A percentile compares a stretch with the other conserved stretches of the same genome.
These are phyloP conservation scores for Tricholoma matsutake DNA, from an alignment of 768 basidiomycete genomes.

Conservation along the genomic window DNA sequence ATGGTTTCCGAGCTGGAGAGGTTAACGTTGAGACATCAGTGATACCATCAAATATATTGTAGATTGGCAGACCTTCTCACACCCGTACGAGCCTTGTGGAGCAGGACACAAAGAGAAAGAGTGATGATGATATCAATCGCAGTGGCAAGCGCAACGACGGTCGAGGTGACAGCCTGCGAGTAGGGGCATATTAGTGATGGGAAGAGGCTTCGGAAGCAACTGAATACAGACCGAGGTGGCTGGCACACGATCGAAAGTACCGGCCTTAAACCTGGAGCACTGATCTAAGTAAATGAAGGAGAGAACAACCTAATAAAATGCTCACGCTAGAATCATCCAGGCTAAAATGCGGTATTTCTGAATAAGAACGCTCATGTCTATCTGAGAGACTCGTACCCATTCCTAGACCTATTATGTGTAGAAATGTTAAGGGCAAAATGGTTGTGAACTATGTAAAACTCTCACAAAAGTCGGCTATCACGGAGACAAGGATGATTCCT, in stretches of 20 bases:
- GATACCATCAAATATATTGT: too few relatives aligned
- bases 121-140: too few relatives aligned
- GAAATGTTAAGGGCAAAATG: background rate
- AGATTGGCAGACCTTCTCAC: too few relatives aligned
- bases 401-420: slow-evolving; percentile 22
- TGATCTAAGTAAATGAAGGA: background rate
- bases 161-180: too few relatives aligned
- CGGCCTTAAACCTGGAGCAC: slow-evolving; percentile 28
- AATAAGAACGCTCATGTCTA: background rate
- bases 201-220: background rate
- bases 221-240: slow-evolving; percentile 29
- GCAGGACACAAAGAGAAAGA: too few relatives aligned
- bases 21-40: too few relatives aligned
- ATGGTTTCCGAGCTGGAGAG: too few relatives aligned
- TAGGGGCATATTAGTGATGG: background rate
- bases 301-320: background rate
- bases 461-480: background rate
- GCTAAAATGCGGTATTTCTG: slow-evolving; percentile 18
- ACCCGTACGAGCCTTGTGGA: too few relatives aligned
- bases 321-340: slow-evolving; percentile 41
- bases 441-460: background rate
- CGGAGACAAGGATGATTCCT: background rate
- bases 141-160: too few relatives aligned
- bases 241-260: slow-evolving; percentile 34
- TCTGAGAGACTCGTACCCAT: slow-evolving; percentile 23